phyloP scores from a whole-genome alignment of 768 basidiomycete genomes.

The Tylopilus felleus region DNA sequence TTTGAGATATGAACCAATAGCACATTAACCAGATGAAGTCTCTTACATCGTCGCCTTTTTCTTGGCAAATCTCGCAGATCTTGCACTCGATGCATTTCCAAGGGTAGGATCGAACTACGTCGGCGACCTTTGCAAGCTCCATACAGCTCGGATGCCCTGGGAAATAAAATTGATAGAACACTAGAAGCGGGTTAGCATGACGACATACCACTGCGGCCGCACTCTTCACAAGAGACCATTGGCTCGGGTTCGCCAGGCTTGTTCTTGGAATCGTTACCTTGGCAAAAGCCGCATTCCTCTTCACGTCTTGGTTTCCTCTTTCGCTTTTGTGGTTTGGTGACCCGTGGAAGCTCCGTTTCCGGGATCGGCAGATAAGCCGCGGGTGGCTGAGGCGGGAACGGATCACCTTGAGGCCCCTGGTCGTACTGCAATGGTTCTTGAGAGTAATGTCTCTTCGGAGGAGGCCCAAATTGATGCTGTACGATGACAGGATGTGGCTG shows the following conservation, averaged over 20 bases:
- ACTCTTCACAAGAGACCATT: conserved; percentile 78
- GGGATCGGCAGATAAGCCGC: conserved; percentile 50
- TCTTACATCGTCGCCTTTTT: conserved; percentile 88
- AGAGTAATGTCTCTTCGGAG: conserved; percentile 22
- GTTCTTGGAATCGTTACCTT: conserved; percentile 60
- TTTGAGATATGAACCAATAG: conserved; percentile 18
- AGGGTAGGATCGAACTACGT: conserved; percentile 63
- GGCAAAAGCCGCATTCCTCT: conserved; percentile 75
- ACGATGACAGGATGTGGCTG: conserved; percentile 27
- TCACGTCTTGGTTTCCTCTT: conserved; percentile 51
- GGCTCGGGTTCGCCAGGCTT: conserved; percentile 53
- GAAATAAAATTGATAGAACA: neutral
- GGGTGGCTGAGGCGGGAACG: conserved; percentile 67
- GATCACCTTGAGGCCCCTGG: conserved; percentile 78
- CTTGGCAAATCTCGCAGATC: conserved; percentile 80
- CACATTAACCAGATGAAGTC: conserved; percentile 8
- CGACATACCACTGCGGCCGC: conserved; percentile 74
- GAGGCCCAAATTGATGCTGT: conserved; percentile 28
- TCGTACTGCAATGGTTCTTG: conserved; percentile 51
- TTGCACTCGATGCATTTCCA: conserved; percentile 95
- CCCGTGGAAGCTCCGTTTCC: conserved; percentile 39
- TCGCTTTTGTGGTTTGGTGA: conserved; percentile 45
- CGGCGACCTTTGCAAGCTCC: conserved; percentile 54
- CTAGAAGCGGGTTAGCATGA: neutral
- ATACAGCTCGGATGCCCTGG: conserved; percentile 88